Conservation (phyloP, 306 rosid genomes). For the Cucumis hystrix region DNA sequence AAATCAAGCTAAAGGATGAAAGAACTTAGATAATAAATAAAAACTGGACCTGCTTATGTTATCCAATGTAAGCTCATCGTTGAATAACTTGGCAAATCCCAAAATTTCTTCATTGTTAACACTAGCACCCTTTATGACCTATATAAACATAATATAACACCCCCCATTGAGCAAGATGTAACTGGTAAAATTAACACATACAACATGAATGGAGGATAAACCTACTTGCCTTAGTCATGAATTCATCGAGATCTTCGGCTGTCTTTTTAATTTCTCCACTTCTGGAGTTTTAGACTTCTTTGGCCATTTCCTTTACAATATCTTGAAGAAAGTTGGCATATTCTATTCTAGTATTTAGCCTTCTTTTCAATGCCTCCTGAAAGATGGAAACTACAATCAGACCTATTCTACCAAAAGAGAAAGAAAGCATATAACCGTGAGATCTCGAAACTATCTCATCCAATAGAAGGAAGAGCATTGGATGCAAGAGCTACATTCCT, state of each 20-base stretch:
- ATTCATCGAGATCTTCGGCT: slow-evolving; percentile 88
- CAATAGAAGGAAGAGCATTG: neutral
- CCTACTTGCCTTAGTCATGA: slow-evolving; percentile 44
- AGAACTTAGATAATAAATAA: neutral
- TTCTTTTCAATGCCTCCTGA: slow-evolving; percentile 87
- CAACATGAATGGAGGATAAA: neutral
- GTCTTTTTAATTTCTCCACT: slow-evolving; percentile 88
- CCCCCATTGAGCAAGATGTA: slow-evolving; percentile 1
- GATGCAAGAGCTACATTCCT: neutral
- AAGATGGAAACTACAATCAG: neutral
- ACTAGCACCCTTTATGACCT: slow-evolving; percentile 72
- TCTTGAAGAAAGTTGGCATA: slow-evolving; percentile 94
- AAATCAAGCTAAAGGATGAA: neutral
- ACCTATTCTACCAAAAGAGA: neutral
- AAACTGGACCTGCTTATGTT: slow-evolving; percentile 72
- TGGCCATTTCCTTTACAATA: slow-evolving; percentile 96
- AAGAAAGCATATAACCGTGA: neutral
- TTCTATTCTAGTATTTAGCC: slow-evolving; percentile 84
- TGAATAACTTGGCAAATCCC: slow-evolving; percentile 90
- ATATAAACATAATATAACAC: slow-evolving; percentile 6
- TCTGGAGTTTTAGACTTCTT: slow-evolving; percentile 78
- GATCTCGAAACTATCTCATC: neutral
- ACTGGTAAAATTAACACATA: neutral
- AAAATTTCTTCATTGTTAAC: slow-evolving; percentile 86
- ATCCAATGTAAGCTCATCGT: slow-evolving; percentile 94